Base-by-base conservation (phyloP, 805 yeast genomes). In the Nakazawaea siamensis region DNA sequence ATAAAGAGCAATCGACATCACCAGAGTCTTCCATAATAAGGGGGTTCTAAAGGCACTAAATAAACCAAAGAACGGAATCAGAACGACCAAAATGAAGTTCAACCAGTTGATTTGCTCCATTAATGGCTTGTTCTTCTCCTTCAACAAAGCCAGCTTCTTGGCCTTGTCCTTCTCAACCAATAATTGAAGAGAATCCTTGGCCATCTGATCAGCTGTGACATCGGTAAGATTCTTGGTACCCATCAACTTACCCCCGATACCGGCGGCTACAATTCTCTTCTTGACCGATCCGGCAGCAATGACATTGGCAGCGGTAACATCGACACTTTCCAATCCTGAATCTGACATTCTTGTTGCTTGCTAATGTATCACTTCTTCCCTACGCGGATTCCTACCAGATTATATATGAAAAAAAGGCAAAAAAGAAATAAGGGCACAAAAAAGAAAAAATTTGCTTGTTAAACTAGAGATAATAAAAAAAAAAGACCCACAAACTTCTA, bases 201-300 rank as follows among this genome's bases (percentile, higher is more conserved):
- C 70, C 34, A 71, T 54, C 47, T 74, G 75, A 41, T 75, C 80
- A 27, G 82, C 84, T 28, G 83, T 74, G 18, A 79, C 77, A 27
- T 67, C 62, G 16, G 78, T 79, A 68, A 81, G 67, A 27, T 73
- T 70, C 52, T 81, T 80, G 33, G 90, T 79, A 24, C 94, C 94
- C 94, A 83, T 83, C 49, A 83, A 61, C 32, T 64, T 64, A 27
- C 92, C 92, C 33, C 87, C 81, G 31, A 74, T 57, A 35, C 81
- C 81, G 14, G 87, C 83, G 38, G 87, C 87, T 31, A 81, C 90
- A 34, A 81, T 75, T 58, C 90, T 70, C 34, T 74, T 76, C 53
- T 76, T 80, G 64, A 81, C 75, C 36, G 84, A 73, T 45, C 94
- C 94, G 9, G 92, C 82, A 13, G 94, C 94, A 42, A 83, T 69